Evolutionary conservation across 352 stramenopile species (phyloP), one percentile per base, ranked within the genome.

Genomic region (Pythium guiyangense): DNA sequence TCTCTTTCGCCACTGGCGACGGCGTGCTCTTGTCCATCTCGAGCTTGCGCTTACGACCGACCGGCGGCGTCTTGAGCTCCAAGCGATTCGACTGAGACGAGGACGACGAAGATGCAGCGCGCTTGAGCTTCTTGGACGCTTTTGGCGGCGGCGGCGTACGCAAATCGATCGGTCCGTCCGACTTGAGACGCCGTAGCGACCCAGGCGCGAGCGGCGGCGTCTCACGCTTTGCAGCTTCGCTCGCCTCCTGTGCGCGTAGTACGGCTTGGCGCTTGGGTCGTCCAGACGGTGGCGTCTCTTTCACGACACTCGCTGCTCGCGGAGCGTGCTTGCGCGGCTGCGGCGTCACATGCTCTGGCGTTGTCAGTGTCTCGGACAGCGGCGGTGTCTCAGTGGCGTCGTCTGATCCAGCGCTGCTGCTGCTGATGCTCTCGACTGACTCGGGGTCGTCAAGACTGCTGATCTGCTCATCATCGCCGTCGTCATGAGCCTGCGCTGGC

Each of bases 21-120:
- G 63, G 55, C 39, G 79, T 83, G 60, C 70, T 82, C 54, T 67
- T 72, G 60, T 80, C 70, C 70, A 90, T 73, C n/a, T 85, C 74
- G 3, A 88, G 57, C 52, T 88, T 88, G 34, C 78, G 69, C 51
- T 88, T 88, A n/a, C 74, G 66, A 6, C 67, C 56, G 61, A 65
- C 22, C 62, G 55, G 34, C 18, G 50, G 55, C 17, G 60, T 58
- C 42, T 42, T 59, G 25, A 62, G 54, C 18, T 66, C 55, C 11
- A 53, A 29, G 9, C 18, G 8, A 6, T 53, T 34, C 18, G 29
- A 27, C 17, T 34, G 17, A 3, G 27, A 2, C 26, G 15, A 26
- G 4, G 8, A 17, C 2, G 47, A n/a, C 4, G 48, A 15, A 2
- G 48, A 9, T 9, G 18, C 5, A 27, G 39, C 12, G 14, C 6